Conservation (phyloP, 2,329 filamentous ascomycete genomes). For the Drechslerella dactyloides region DNA sequence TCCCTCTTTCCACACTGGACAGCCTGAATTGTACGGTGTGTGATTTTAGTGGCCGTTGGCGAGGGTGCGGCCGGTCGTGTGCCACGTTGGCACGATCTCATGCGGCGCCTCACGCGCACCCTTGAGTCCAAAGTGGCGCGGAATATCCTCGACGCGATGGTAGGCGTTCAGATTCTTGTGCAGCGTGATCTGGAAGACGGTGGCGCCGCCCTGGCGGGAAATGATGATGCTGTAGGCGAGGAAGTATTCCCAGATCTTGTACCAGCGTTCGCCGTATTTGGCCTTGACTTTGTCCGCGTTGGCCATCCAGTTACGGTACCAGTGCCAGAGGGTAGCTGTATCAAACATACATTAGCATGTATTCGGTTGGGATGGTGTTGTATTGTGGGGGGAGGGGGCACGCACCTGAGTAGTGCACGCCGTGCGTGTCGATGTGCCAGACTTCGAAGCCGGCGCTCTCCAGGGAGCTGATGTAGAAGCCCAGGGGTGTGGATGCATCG, state of each 20-base stretch:
- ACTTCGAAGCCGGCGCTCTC: slow-evolving; percentile 89
- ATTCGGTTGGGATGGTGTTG: no score
- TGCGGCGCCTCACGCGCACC: slow-evolving; percentile 64
- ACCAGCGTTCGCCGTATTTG: slow-evolving; percentile 96
- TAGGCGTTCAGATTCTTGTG: slow-evolving; percentile 91
- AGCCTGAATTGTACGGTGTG: neutral
- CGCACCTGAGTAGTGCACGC: slow-evolving; percentile 63
- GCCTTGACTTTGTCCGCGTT: slow-evolving; percentile 90
- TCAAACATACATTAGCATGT: no score
- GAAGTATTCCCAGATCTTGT: slow-evolving; percentile 95
- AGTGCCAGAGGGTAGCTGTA: slow-evolving; percentile 94
- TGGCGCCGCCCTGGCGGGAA: slow-evolving; percentile 81
- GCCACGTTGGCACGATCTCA: slow-evolving; percentile 36
- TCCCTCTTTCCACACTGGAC: neutral
- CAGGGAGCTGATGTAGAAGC: slow-evolving; percentile 81
- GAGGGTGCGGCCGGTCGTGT: slow-evolving; percentile 17
- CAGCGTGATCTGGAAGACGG: slow-evolving; percentile 83
- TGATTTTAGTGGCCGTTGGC: slow-evolving; percentile 17
- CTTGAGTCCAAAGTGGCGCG: slow-evolving; percentile 71
- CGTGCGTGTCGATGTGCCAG: slow-evolving; percentile 89
- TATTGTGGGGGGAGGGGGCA: neutral
- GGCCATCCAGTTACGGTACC: slow-evolving; percentile 98
- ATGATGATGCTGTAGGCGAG: slow-evolving; percentile 83
- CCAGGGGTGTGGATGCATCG: slow-evolving; percentile 90
- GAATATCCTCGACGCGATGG: slow-evolving; percentile 78